Percentiles rank a stretch among this genome's conserved stretches.
phyloP scores from a whole-genome alignment of 345 rosid genomes.

The Pseudoturritis turrita region DNA sequence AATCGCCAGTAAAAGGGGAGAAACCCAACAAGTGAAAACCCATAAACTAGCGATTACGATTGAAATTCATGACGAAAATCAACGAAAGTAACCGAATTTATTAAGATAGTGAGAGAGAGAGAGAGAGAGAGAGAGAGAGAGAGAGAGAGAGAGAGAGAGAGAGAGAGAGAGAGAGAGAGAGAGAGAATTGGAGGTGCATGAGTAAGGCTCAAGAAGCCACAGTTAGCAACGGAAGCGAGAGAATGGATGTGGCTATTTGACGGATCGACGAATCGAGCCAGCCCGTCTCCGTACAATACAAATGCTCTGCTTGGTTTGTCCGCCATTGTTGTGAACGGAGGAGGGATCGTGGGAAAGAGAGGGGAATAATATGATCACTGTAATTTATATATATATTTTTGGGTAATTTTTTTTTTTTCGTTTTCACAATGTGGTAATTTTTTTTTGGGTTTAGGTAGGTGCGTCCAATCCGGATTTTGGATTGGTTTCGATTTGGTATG shows the following conservation, averaged over 20 bases:
- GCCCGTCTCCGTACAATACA: conserved; percentile 77
- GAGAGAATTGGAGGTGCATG: conserved; percentile 68
- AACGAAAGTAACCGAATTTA: not conserved
- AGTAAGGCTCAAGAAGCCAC: conserved; percentile 82
- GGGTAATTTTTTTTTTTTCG: no score
- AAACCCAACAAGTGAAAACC: not conserved
- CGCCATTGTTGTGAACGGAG: conserved; percentile 52
- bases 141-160: not conserved
- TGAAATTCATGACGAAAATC: not conserved
- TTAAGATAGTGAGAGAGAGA: not conserved
- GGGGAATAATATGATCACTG: not conserved
- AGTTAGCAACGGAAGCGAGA: conserved; percentile 57
- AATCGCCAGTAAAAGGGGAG: not conserved
- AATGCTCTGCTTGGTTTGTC: conserved; percentile 87
- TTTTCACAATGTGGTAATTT: no score
- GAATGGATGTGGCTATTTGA: conserved; percentile 61
- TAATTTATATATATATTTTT: no score
- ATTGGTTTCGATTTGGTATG: no score
- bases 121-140: no score
- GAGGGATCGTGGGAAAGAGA: not conserved
- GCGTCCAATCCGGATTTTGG: no score
- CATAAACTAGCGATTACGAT: not conserved
- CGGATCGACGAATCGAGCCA: conserved; percentile 51
- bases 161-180: not conserved
- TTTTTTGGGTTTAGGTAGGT: no score